These are phyloP conservation scores for Carallia pectinifolia DNA, from an alignment of 345 rosid species.

Conservation along the genomic window DNA sequence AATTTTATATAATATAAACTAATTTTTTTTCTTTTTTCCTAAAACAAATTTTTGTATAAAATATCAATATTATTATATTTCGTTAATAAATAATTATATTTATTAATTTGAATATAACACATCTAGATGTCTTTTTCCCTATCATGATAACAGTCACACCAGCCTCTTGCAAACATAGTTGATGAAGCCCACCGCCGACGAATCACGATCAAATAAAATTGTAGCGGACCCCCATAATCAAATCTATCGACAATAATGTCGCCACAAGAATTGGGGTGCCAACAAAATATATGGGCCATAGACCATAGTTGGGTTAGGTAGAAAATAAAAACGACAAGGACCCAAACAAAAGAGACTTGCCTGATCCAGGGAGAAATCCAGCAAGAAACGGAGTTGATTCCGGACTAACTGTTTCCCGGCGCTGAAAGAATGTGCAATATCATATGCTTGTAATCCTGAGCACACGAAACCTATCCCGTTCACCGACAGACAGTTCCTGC, in stretches of 20 bases:
- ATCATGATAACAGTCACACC: not conserved
- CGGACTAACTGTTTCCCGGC: constrained; percentile 38
- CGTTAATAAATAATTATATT: no score
- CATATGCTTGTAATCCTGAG: constrained; percentile 64
- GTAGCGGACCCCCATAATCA: constrained; percentile 16
- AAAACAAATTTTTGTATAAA: not conserved
- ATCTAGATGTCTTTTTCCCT: no score
- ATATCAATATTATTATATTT: no score
- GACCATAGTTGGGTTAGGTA: constrained; percentile 18
- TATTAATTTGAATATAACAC: no score
- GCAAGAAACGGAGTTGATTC: constrained; percentile 46
- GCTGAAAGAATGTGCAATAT: constrained; percentile 47
- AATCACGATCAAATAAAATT: not conserved
- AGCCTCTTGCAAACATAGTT: no score
- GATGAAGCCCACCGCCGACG: no score
- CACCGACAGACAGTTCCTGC: constrained; percentile 73
- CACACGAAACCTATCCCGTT: constrained; percentile 70
- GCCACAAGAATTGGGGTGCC: constrained; percentile 5
- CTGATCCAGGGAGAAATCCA: constrained; percentile 81
- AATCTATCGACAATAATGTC: constrained; percentile 4
- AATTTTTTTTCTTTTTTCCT: not conserved
- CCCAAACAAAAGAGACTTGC: constrained; percentile 27
- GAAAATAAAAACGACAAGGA: constrained; percentile 1
- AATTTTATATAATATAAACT: no score
- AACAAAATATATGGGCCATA: not conserved